A percentile compares a stretch with the other conserved stretches of the same genome.
phyloP scores from a whole-genome alignment of 805 yeast genomes.

The Nakazawaea pomicola region DNA sequence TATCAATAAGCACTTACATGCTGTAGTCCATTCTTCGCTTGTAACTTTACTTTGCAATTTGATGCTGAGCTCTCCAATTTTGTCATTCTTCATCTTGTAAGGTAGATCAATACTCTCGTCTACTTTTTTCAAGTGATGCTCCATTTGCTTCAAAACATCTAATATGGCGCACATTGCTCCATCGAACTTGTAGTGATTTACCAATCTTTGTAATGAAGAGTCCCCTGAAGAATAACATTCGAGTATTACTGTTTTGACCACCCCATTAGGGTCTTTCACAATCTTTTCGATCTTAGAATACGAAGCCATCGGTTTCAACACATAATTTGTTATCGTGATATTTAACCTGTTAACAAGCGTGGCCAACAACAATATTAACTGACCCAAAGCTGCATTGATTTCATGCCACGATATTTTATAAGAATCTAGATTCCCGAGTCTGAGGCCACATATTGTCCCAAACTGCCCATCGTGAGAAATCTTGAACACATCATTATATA shows the following conservation, averaged over 20 bases:
- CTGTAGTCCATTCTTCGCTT: conserved; percentile 83
- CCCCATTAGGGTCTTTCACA: conserved; percentile 30
- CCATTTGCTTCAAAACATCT: conserved; percentile 53
- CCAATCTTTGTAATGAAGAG: conserved; percentile 62
- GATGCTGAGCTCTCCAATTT: conserved; percentile 75
- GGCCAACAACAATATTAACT: conserved; percentile 61
- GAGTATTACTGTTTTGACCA: conserved; percentile 37
- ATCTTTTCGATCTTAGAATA: conserved; percentile 67
- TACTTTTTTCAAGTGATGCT: conserved; percentile 32
- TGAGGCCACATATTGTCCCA: conserved; percentile 81
- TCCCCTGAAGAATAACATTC: conserved; percentile 68
- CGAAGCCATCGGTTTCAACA: conserved; percentile 78
- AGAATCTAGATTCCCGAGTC: conserved; percentile 66
- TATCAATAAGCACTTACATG: conserved; percentile 77
- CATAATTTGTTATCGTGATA: conserved; percentile 52
- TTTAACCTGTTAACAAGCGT: conserved; percentile 57
- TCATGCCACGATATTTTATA: conserved; percentile 81
- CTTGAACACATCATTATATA: conserved; percentile 76
- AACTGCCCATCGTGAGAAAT: conserved; percentile 81
- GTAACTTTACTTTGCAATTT: conserved; percentile 56
- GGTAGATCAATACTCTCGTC: conserved; percentile 66
- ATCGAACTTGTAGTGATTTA: conserved; percentile 75
- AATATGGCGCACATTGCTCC: conserved; percentile 75
- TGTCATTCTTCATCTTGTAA: conserved; percentile 63
- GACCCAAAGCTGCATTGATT: conserved; percentile 89